Evolutionary conservation across 2,329 filamentous ascomycete species (phyloP).

Genomic region (Podosphaera fusca): DNA sequence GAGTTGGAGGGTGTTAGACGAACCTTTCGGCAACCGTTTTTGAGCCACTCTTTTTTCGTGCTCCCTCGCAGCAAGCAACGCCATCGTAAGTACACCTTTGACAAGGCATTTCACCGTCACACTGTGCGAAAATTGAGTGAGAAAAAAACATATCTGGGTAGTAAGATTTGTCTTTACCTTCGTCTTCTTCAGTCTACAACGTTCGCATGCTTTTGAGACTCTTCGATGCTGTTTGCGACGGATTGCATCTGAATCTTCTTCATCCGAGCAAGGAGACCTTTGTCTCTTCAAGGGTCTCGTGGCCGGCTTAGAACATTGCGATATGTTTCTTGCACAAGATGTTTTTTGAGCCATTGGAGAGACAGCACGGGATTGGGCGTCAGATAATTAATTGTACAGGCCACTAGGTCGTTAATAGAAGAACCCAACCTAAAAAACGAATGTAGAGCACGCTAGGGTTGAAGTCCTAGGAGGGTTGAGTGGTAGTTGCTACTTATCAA

Average conservation of each 20-base stretch:
- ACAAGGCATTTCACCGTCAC: conserved; percentile 41
- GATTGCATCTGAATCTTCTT: background rate
- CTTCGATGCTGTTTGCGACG: conserved; percentile 25
- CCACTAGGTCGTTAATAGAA: no score
- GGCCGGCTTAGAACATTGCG: background rate
- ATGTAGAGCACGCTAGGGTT: no score
- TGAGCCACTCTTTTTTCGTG: conserved; percentile 44
- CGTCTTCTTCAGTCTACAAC: conserved; percentile 47
- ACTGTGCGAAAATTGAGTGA: conserved; percentile 20
- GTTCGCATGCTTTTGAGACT: conserved; percentile 43
- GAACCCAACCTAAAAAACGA: no score
- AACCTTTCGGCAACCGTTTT: conserved; percentile 41
- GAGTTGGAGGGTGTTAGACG: conserved; percentile 8
- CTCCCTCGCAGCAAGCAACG: conserved; percentile 37
- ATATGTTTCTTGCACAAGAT: background rate
- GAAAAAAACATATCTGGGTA: background rate
- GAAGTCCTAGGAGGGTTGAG: no score
- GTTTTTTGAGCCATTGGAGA: background rate
- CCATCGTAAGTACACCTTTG: conserved; percentile 44
- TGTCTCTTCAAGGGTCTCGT: background rate
- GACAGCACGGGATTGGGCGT: no score
- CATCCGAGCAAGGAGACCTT: background rate
- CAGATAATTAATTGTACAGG: no score
- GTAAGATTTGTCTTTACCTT: conserved; percentile 23
- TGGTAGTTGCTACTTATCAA: no score